Evolutionary conservation across 805 yeast species (phyloP).

Genomic region (Candida anglica): DNA sequence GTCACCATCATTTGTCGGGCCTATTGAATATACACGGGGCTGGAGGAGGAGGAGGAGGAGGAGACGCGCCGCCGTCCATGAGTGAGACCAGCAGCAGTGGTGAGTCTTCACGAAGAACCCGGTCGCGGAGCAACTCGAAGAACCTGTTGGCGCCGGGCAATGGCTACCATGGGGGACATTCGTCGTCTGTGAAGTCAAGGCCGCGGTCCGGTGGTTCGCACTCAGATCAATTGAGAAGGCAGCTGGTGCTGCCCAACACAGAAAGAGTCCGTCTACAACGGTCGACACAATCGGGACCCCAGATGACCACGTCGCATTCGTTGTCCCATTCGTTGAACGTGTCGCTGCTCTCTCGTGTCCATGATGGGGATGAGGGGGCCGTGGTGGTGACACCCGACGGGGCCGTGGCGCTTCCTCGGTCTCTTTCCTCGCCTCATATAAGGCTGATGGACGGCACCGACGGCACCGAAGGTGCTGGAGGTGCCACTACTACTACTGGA

Average conservation of each 20-base stretch:
- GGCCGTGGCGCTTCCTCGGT: too few species aligned
- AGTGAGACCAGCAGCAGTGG: too few species aligned
- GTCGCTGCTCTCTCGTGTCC: too few species aligned
- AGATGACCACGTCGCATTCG: neutral
- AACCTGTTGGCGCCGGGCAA: neutral
- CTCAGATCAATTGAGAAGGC: neutral
- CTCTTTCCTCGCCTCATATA: too few species aligned
- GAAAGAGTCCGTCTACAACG: neutral
- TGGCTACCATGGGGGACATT: neutral
- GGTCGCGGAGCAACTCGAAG: conserved; percentile 1
- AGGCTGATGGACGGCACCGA: too few species aligned
- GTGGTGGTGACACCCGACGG: too few species aligned
- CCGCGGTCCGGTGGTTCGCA: neutral
- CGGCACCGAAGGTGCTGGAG: neutral
- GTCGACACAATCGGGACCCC: too few species aligned
- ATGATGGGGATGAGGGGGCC: too few species aligned
- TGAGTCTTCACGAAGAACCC: too few species aligned
- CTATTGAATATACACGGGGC: neutral
- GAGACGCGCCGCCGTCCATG: neutral
- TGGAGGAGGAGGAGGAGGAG: neutral
- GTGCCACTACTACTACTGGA: neutral
- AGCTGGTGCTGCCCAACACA: neutral
- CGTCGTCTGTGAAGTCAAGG: neutral
- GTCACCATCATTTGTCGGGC: neutral
- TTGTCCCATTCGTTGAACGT: neutral